Evolutionary conservation across 148 eudicot genomes (phyloP).

Genomic region (Spergularia bocconei): DNA sequence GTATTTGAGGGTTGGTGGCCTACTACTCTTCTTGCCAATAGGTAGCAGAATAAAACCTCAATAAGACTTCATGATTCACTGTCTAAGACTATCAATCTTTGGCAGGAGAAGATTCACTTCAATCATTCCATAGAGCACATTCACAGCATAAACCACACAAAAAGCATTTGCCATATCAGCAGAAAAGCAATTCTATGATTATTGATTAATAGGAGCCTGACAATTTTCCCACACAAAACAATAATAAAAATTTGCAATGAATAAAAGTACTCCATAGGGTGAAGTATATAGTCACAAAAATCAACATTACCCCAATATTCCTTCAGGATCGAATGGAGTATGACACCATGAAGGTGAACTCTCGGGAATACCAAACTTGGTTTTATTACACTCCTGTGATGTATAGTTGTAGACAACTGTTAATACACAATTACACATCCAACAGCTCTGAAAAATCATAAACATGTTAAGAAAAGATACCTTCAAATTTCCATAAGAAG

Average conservation of each 20-base stretch:
- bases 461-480: slow-evolving; percentile 31
- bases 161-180: too few species aligned
- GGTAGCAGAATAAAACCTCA: too few species aligned
- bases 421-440: neutral
- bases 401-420: slow-evolving; percentile 8
- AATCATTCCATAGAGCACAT: too few species aligned
- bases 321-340: slow-evolving; percentile 96
- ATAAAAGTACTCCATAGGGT: neutral
- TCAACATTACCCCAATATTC: slow-evolving; percentile 62
- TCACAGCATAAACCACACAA: too few species aligned
- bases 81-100: too few species aligned
- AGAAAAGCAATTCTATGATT: too few species aligned
- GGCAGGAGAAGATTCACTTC: too few species aligned
- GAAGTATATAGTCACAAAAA: neutral
- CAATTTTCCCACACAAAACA: too few species aligned
- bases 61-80: too few species aligned
- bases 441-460: neutral
- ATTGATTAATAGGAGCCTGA: too few species aligned
- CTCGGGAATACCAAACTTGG: slow-evolving; percentile 48
- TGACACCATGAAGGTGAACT: slow-evolving; percentile 82
- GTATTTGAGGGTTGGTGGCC: too few species aligned
- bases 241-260: neutral
- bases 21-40: too few species aligned
- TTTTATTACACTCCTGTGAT: slow-evolving; percentile 59
- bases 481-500: slow-evolving; percentile 63